Base-by-base conservation (phyloP, 2,329 filamentous ascomycete genomes). In the Remersonia thermophila region DNA sequence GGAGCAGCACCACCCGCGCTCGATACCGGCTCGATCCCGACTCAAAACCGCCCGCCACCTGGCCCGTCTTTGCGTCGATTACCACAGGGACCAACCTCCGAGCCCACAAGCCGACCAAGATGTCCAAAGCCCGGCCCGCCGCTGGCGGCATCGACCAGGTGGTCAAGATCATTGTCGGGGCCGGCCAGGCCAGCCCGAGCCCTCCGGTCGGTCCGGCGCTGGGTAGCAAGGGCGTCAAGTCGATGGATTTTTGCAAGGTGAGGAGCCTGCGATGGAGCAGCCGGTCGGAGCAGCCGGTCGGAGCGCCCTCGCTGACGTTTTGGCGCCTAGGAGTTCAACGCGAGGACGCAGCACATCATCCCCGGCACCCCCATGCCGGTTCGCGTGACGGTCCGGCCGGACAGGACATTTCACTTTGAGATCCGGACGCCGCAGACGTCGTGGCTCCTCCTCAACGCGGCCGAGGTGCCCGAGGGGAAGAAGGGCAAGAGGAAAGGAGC, bases 161-260 rank as follows among this genome's bases (percentile, higher is more conserved):
- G 41, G 87, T 98, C 58, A 98, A 96, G 67, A 74, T 98, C 60
- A 93, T 98, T 49, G 91, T 98, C 43, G 91, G 89, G 52, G 91
- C 91, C 39, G 91, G 91, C 17, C 85, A 95, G 61, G 91, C 91
- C 41, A 89, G 80, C 53, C 91, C 91, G 20, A 93, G 86, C 62
- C 91, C 91, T 25, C 91, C 91, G 4, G 87, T 98, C 53, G 91
- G 91, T 68, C 91, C 91, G 40, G 91, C 91, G 36, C 73, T 98
- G 47, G 91, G 91, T 64, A 89, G 80, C 59, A 96, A 95, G 68
- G 91, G 91, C 69, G 83, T 98, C 44, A 98, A 98, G 69, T 93
- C 83, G 40, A 98, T 98, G 80, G 91, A 98, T 63, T 98, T 96
- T 60, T 96, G 91, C 77, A 96, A 96, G 73, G 89, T 93, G 42